Evolutionary conservation across 305 asterid genomes (phyloP), one percentile per base, ranked within the genome.

Genomic region (Fraxinus sp.): DNA sequence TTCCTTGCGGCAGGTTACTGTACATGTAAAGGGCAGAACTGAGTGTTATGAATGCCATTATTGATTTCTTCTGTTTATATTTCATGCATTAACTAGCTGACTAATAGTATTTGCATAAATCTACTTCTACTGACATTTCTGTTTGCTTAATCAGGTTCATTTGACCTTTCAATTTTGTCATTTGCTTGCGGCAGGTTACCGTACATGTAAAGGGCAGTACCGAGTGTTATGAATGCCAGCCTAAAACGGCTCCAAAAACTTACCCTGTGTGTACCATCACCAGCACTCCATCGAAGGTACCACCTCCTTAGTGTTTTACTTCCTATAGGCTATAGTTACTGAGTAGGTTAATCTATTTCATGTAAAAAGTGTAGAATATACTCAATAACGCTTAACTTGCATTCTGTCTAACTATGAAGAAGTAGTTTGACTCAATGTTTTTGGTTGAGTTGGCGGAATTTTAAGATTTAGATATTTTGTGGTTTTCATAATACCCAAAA

Each of bases 211-310:
- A 97, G 88, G 97, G 97, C 80, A 92, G 82, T 88, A 92, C 98
- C 5, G 99, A 97, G 87, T 97, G 99, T 76, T 97, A 97, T 82
- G 99, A 97, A 87, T 97, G 98, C 90, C 95, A 97, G 89, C 93
- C 98, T 73, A 97, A 97, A 88, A 98, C 94, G 79, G 95, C 99
- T 86, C 99, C 99, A 8, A 97, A 97, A 89, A 95, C 98, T 85
- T 97, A 97, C 84, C 99, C 99, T 20, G 98, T 97, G 66, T 97
- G 99, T 85, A 97, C 99, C 8, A 97, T 97, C 81, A 95, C 99
- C 77, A 97, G 95, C 86, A 97, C 99, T 71, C 99, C 99, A 79
- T 93, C 99, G 77, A 93, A 97, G 99, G 99, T 97, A 86, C 79
- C 59, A 32, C 13, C 68, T 64, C 72, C 78, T 79, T 75, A 77